Evolutionary conservation across 352 stramenopile genomes (phyloP).

Genomic region (Thraustochytrium striatum): DNA sequence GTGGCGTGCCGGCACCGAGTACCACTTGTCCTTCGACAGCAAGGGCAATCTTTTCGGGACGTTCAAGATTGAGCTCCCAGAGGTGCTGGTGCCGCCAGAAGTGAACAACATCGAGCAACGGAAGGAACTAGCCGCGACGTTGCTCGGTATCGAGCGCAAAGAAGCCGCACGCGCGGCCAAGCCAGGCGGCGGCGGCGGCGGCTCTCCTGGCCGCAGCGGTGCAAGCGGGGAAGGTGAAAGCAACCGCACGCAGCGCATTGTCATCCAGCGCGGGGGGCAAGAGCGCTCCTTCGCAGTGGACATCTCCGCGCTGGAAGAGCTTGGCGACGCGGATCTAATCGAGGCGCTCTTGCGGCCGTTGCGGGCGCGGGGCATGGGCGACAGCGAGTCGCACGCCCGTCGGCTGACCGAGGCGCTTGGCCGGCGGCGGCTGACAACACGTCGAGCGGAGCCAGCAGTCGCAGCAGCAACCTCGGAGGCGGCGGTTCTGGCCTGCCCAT

Average conservation of each 20-base stretch:
- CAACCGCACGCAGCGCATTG: conserved; percentile 7
- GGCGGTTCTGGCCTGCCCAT: too few species aligned
- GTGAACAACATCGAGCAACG: conserved; percentile 11
- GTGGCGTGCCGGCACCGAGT: conserved; percentile 78
- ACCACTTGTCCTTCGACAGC: conserved; percentile 56
- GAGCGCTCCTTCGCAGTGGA: conserved; percentile 20
- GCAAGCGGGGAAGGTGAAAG: neutral
- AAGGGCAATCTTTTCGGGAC: neutral
- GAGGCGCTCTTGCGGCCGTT: conserved; percentile 33
- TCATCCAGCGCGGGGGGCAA: conserved; percentile 32
- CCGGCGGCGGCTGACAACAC: too few species aligned
- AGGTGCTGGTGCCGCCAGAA: conserved; percentile 14
- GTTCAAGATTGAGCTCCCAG: conserved; percentile 5
- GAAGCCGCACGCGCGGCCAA: neutral
- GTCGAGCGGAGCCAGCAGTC: too few species aligned
- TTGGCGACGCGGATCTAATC: conserved; percentile 29
- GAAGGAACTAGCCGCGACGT: neutral
- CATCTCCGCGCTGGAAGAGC: conserved; percentile 30
- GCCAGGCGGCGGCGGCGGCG: neutral
- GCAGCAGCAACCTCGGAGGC: too few species aligned
- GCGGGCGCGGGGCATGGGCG: neutral
- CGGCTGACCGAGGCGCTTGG: neutral
- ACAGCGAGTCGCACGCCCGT: neutral
- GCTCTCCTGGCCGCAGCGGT: neutral
- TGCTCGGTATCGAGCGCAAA: too few species aligned